Evolutionary conservation across 306 rosid species (phyloP).

Genomic region (Argentina anserina): DNA sequence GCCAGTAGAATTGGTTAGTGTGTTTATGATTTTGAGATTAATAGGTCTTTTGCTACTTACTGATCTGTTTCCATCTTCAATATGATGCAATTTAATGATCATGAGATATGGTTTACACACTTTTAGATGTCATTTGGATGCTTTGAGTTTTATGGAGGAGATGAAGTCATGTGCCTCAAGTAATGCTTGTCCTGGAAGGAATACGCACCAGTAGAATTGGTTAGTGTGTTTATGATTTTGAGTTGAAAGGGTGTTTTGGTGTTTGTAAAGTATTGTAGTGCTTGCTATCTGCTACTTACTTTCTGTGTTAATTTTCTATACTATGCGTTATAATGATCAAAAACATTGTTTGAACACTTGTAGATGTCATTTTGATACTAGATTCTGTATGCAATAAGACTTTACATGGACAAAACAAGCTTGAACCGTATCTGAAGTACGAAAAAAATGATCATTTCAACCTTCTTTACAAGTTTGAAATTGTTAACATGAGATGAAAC

Average conservation of each 20-base stretch:
- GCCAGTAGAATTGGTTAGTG: too few species aligned
- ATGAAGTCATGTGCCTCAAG: slow-evolving; percentile 49
- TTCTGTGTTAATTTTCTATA: not conserved
- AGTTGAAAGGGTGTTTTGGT: slow-evolving; percentile 1
- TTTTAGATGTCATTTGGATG: not conserved
- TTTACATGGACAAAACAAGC: not conserved
- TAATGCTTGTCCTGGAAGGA: slow-evolving; percentile 46
- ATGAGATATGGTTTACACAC: not conserved
- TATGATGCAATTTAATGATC: not conserved
- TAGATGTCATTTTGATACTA: not conserved
- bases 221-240: not conserved
- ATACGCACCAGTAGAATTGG: slow-evolving; percentile 24
- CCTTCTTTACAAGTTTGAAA: not conserved
- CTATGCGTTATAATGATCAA: not conserved
- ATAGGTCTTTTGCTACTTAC: too few species aligned
- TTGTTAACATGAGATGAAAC: not conserved
- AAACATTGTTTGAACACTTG: not conserved
- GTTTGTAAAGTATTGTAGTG: not conserved
- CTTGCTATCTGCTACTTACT: not conserved
- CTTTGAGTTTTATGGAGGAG: slow-evolving; percentile 34
- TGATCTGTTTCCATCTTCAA: not conserved
- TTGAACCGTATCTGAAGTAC: too few species aligned
- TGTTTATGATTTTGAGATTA: too few species aligned
- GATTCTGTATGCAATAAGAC: not conserved
- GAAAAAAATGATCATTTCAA: not conserved